Percentiles rank a stretch among this genome's conserved stretches.
phyloP scores from a whole-genome alignment of 371 early-diverging fungal species.

The Gilbertella persicaria region DNA sequence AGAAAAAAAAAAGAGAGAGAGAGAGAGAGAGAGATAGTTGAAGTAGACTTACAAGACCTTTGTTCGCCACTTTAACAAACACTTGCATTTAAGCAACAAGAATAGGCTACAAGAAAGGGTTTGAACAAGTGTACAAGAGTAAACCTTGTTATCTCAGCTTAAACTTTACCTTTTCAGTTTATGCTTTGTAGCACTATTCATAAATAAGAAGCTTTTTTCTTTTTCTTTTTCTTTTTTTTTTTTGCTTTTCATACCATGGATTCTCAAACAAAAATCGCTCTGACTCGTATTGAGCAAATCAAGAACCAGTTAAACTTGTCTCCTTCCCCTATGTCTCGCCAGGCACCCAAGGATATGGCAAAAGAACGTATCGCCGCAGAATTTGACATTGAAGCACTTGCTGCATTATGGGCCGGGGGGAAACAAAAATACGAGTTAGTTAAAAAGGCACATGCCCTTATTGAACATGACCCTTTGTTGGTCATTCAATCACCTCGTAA shows the following conservation, averaged over 20 bases:
- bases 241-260: not conserved
- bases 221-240: slow-evolving; percentile 5
- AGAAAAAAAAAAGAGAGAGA: too few relatives aligned
- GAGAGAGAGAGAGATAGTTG: too few relatives aligned
- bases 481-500: slow-evolving; percentile 53
- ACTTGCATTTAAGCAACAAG: too few relatives aligned
- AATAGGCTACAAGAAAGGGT: too few relatives aligned
- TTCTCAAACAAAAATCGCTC: slow-evolving; percentile 35
- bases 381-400: slow-evolving; percentile 56
- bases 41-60: too few relatives aligned
- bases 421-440: slow-evolving; percentile 32
- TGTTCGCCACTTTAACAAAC: too few relatives aligned
- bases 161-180: too few relatives aligned
- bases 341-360: slow-evolving; percentile 31
- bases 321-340: slow-evolving; percentile 37
- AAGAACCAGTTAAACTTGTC: slow-evolving; percentile 36
- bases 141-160: too few relatives aligned
- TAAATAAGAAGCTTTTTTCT: too few relatives aligned
- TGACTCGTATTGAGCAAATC: slow-evolving; percentile 40
- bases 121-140: too few relatives aligned
- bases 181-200: too few relatives aligned
- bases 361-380: slow-evolving; percentile 58
- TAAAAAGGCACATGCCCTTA: slow-evolving; percentile 48
- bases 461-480: slow-evolving; percentile 61
- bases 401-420: slow-evolving; percentile 49